These are phyloP conservation scores for Hansenula sp. DNA, from an alignment of 1,139 yeast species.

Conservation along the genomic window DNA sequence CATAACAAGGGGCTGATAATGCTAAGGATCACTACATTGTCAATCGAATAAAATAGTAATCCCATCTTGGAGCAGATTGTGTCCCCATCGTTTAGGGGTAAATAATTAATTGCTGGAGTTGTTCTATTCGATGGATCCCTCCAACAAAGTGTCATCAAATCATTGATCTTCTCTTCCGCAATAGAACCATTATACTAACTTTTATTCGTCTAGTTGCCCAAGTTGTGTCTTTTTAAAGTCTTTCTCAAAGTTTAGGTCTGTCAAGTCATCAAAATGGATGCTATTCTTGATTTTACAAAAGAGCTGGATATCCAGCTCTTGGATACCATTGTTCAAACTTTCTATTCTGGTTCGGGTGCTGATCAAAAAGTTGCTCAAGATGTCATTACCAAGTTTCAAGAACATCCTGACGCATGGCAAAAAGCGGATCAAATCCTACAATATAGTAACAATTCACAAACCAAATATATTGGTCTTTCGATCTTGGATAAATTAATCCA, in stretches of 20 bases:
- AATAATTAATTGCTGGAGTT: neutral
- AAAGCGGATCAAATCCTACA: slow-evolving; percentile 88
- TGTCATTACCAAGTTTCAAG: slow-evolving; percentile 84
- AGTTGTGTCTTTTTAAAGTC: too few species aligned
- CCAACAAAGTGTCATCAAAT: too few species aligned
- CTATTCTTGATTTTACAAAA: slow-evolving; percentile 78
- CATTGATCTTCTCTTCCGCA: too few species aligned
- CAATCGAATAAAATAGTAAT: neutral
- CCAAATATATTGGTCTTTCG: slow-evolving; percentile 88
- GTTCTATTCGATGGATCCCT: neutral
- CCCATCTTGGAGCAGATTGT: neutral
- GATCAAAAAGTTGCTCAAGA: slow-evolving; percentile 83
- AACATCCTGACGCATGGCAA: slow-evolving; percentile 95
- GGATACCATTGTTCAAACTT: slow-evolving; percentile 85
- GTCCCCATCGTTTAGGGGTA: slow-evolving; percentile 1
- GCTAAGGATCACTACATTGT: too few species aligned
- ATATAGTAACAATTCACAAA: slow-evolving; percentile 72
- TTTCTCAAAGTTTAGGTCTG: neutral
- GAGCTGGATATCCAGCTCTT: slow-evolving; percentile 77
- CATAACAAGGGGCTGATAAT: too few species aligned
- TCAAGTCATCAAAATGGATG: slow-evolving; percentile 58
- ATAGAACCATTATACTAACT: neutral
- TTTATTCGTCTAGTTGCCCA: neutral
- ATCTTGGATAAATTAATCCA: slow-evolving; percentile 86
- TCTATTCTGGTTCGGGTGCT: slow-evolving; percentile 77